Evolutionary conservation across 495 filamentous ascomycete species (phyloP).

Genomic region (Penicillium subrubescens): DNA sequence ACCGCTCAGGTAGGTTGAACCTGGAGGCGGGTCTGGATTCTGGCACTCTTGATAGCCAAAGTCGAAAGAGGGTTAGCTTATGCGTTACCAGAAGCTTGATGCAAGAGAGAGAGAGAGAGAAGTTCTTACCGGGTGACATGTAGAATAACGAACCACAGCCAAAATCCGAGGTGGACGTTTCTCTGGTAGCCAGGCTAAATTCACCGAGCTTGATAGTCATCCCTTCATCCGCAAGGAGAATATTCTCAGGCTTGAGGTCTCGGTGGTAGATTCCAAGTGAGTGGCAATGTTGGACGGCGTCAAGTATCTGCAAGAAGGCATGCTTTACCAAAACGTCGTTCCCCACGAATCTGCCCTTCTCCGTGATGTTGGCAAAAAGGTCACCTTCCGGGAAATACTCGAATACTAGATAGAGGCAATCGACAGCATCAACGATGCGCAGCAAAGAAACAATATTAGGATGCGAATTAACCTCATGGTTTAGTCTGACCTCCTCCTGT

Average conservation of each 20-base stretch:
- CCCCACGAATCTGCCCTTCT: neutral
- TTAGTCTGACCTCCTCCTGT: neutral
- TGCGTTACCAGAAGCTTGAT: neutral
- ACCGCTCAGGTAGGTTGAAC: neutral
- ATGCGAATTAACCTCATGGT: neutral
- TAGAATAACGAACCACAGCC: neutral
- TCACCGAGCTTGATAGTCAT: neutral
- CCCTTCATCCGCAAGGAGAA: neutral
- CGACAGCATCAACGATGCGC: neutral
- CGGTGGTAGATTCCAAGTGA: neutral
- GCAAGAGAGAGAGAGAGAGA: neutral
- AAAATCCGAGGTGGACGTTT: neutral
- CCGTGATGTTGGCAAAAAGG: neutral
- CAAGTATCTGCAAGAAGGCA: neutral
- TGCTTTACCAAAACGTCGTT: neutral
- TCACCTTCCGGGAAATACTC: neutral
- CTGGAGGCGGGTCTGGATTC: neutral
- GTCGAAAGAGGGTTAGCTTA: neutral
- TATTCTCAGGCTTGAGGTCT: neutral
- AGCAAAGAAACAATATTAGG: neutral
- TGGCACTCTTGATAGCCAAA: neutral
- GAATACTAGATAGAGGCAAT: neutral
- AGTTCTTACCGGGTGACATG: neutral
- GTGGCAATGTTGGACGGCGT: neutral
- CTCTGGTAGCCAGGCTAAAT: neutral